These are phyloP conservation scores for Peribolospora kevripleyi DNA, from an alignment of 768 basidiomycete species.

Conservation along the genomic window DNA sequence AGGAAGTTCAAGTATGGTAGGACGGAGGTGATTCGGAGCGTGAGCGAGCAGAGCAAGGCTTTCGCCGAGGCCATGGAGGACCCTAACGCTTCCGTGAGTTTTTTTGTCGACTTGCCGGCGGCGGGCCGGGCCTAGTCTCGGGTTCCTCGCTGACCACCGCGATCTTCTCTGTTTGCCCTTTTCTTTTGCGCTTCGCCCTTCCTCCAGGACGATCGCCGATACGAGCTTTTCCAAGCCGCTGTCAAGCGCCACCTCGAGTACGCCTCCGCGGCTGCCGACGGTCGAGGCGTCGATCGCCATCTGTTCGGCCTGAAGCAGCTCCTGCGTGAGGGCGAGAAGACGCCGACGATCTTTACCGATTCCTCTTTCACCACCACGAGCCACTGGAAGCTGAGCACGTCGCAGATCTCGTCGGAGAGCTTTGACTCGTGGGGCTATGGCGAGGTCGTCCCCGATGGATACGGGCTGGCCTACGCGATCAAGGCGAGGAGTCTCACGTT, in stretches of 20 bases:
- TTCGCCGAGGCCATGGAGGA: slow-evolving; percentile 81
- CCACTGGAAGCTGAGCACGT: slow-evolving; percentile 87
- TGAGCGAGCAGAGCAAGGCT: slow-evolving; percentile 53
- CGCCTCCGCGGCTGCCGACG: slow-evolving; percentile 73
- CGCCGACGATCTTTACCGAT: slow-evolving; percentile 23
- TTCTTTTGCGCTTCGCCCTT: background rate
- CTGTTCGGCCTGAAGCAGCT: slow-evolving; percentile 77
- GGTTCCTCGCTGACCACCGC: too few species aligned
- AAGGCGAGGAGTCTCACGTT: slow-evolving; percentile 62
- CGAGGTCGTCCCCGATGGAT: slow-evolving; percentile 77
- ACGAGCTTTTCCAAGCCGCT: slow-evolving; percentile 46
- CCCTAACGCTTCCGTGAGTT: slow-evolving; percentile 26
- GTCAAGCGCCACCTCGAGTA: slow-evolving; percentile 66
- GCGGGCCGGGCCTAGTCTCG: too few species aligned
- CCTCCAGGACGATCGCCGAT: slow-evolving; percentile 32
- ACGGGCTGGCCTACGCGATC: slow-evolving; percentile 75
- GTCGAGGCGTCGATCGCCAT: slow-evolving; percentile 83
- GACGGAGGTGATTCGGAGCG: slow-evolving; percentile 81
- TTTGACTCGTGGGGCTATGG: slow-evolving; percentile 96
- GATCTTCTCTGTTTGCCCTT: background rate
- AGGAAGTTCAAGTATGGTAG: slow-evolving; percentile 70
- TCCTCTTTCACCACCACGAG: slow-evolving; percentile 37
- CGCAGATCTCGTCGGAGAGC: slow-evolving; percentile 53
- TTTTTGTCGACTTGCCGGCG: background rate
- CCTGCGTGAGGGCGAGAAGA: slow-evolving; percentile 41